Conservation (phyloP, 1,284 basidiomycete species). For the Ceratobasidium sp. region DNA sequence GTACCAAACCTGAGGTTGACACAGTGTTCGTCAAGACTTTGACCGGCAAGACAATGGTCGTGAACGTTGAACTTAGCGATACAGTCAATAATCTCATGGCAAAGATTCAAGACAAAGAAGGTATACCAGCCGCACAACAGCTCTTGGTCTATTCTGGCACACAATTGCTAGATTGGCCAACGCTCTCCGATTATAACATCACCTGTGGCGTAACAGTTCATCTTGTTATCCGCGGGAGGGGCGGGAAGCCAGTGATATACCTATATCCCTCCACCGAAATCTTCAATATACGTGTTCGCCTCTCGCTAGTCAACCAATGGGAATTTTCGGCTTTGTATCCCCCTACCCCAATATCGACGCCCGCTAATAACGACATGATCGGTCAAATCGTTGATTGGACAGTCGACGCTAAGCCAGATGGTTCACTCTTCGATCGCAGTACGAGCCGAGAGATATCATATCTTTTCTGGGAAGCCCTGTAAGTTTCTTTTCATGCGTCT, state of each 20-base stretch:
- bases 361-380: background rate
- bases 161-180: slow-evolving; percentile 88
- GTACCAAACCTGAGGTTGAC: too few relatives aligned
- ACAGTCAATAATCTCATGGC: slow-evolving; percentile 98
- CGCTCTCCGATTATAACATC: background rate
- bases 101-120: slow-evolving; percentile 96
- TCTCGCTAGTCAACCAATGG: slow-evolving; percentile 52
- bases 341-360: slow-evolving; percentile 6
- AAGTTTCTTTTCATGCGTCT: slow-evolving; percentile 27
- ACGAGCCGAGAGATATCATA: slow-evolving; percentile 53
- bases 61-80: slow-evolving; percentile 97
- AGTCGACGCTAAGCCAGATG: slow-evolving; percentile 53
- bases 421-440: slow-evolving; percentile 52
- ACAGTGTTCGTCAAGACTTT: slow-evolving; percentile 61
- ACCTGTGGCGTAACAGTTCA: background rate
- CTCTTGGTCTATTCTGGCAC: slow-evolving; percentile 95
- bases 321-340: slow-evolving; percentile 52
- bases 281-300: slow-evolving; percentile 46
- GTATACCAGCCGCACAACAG: slow-evolving; percentile 67
- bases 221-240: background rate
- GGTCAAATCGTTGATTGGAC: slow-evolving; percentile 53
- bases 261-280: slow-evolving; percentile 42
- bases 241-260: slow-evolving; percentile 51
- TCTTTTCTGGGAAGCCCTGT: slow-evolving; percentile 58
- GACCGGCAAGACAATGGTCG: slow-evolving; percentile 86